phyloP scores from a whole-genome alignment of 257 asterid species.

The Nicotiana sylvestris region DNA sequence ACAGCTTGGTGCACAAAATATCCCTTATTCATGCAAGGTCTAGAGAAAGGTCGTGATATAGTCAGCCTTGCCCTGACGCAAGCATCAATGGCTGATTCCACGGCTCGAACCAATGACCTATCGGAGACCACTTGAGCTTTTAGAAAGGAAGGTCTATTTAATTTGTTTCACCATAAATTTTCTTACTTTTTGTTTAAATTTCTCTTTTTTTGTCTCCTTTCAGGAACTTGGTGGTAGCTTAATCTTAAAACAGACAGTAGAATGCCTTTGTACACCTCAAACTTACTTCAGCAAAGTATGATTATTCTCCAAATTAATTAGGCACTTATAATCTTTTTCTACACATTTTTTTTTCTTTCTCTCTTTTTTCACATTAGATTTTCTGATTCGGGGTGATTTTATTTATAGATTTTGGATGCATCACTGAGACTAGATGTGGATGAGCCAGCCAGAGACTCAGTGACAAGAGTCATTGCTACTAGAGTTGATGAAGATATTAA shows the following conservation, averaged over 20 bases:
- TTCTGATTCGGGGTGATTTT: not conserved
- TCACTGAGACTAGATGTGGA: constrained; percentile 44
- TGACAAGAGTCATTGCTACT: constrained; percentile 58
- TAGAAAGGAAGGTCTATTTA: too few species aligned
- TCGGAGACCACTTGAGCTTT: too few species aligned
- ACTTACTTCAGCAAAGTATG: not conserved
- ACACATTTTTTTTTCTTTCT: not conserved
- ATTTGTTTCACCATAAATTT: too few species aligned
- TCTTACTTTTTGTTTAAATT: too few species aligned
- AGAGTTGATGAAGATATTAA: constrained; percentile 69
- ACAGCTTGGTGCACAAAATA: too few species aligned
- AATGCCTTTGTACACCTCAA: not conserved
- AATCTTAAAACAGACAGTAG: not conserved
- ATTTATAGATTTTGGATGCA: constrained; percentile 39
- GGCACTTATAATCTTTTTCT: not conserved
- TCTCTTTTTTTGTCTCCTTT: not conserved
- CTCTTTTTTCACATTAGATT: constrained; percentile 16
- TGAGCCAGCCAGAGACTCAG: constrained; percentile 48
- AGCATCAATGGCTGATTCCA: too few species aligned
- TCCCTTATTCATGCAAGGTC: too few species aligned
- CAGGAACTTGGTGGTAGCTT: not conserved
- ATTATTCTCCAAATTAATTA: not conserved
- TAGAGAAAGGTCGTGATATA: too few species aligned
- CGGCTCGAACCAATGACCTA: too few species aligned
- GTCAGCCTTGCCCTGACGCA: too few species aligned